Evolutionary conservation across 2,329 filamentous ascomycete genomes (phyloP).

Genomic region (Fusarium hostae): DNA sequence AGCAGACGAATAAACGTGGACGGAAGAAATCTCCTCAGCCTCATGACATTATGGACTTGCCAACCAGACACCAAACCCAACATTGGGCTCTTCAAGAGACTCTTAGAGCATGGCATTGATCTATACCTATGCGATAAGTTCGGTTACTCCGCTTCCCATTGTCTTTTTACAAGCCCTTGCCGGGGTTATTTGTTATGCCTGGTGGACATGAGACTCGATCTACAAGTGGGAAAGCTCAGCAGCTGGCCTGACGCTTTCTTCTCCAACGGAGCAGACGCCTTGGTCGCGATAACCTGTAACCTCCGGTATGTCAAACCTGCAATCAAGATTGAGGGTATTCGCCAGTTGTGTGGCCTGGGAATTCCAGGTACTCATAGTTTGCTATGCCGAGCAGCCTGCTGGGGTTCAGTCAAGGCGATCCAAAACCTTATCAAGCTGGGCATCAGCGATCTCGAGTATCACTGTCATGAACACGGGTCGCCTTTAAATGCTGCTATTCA

Average conservation of each 20-base stretch:
- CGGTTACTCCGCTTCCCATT: background rate
- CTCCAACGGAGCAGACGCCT: rapidly evolving
- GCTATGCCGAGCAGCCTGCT: background rate
- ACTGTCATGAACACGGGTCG: background rate
- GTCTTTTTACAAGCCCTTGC: background rate
- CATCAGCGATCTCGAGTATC: background rate
- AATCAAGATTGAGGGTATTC: background rate
- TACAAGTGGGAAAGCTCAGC: background rate
- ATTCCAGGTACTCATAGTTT: background rate
- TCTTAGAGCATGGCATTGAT: background rate
- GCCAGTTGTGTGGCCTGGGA: background rate
- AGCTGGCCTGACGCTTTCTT: background rate
- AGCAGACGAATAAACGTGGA: background rate
- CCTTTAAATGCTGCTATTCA: background rate
- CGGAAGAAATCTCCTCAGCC: background rate
- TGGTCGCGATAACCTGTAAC: rapidly evolving
- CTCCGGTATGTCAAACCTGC: background rate
- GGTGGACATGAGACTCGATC: background rate
- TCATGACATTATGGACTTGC: background rate
- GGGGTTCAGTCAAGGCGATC: background rate
- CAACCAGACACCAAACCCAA: background rate
- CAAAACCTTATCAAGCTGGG: background rate
- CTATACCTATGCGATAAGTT: background rate
- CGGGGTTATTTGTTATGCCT: background rate
- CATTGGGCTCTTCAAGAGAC: background rate